Base-by-base conservation (phyloP, 2,329 filamentous ascomycete species). In the Lachnellula cervina region DNA sequence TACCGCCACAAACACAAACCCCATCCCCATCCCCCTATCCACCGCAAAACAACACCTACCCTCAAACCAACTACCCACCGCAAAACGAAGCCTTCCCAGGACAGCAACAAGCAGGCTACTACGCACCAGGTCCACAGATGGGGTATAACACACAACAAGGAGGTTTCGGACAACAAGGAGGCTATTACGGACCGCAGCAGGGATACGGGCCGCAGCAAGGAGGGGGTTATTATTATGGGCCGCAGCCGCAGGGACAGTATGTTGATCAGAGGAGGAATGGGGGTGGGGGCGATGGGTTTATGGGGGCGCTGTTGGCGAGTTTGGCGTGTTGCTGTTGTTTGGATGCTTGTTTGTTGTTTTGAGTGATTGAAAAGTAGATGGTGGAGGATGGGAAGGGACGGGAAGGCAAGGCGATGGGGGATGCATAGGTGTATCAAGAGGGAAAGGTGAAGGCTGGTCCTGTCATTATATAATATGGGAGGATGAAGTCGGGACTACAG, bases 321-420 rank as follows among this genome's bases (percentile, higher is more conserved):
- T 59, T 78, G 66, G 76, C 77, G 38, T 78, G 76, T 63, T 79
- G 77, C 62, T 79, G 77, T 62, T 79, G 77, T 70, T 71, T 79
- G 68, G 77, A 79, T 60, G 45, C 46, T 48, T 59, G 57, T 52
- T 71, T 75, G 58, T 64, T 79, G 64, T 77, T 78, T 61, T 78
- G 8, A 40, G 11, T 13, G 42, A 8, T 17, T 25, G 32, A 28
- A 16, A 16, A 16, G 13, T 4, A 37, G 28, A 3, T n/a, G n/a
- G 46, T 13, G 38, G 21, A 25, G 7, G 9, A 4, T 23, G n/a
- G 49, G 19, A 5, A 49, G n/a, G n/a, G n/a, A n/a, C n/a, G n/a
- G n/a, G n/a, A n/a, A n/a, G n/a, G n/a, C n/a, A n/a, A n/a, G n/a
- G n/a, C n/a, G n/a, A n/a, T n/a, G 6, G 21, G n/a, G 17, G 21